A percentile compares a stretch with the other conserved stretches of the same genome.
Evolutionary conservation across 768 basidiomycete species (phyloP).

Genomic region (Sutorius australiensis): DNA sequence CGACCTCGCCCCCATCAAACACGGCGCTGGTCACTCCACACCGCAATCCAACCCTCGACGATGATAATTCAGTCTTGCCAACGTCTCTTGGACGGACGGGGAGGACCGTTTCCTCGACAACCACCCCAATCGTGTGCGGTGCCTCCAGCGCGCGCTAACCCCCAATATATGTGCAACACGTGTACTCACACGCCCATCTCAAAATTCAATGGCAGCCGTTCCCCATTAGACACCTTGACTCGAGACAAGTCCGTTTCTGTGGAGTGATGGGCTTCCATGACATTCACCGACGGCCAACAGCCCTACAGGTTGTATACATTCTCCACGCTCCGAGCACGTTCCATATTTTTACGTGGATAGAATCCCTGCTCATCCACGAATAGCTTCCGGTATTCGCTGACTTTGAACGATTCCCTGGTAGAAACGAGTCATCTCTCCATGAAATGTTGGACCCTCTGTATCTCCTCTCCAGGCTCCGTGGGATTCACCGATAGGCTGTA

Average conservation of each 20-base stretch:
- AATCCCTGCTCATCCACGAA: conserved; percentile 7
- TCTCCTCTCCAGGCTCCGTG: conserved; percentile 11
- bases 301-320: conserved; percentile 4
- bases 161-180: conserved; percentile 29
- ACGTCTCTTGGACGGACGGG: neutral
- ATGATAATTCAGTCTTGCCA: conserved; percentile 3
- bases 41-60: conserved; percentile 4
- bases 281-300: conserved; percentile 2
- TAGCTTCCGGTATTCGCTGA: conserved; percentile 28
- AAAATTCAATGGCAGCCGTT: conserved; percentile 26
- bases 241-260: conserved; percentile 8
- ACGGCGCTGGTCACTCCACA: conserved; percentile 14
- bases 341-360: conserved; percentile 17
- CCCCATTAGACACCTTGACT: conserved; percentile 15
- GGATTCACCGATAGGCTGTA: neutral
- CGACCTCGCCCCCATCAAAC: conserved; percentile 22
- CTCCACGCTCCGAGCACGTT: neutral
- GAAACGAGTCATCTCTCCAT: neutral
- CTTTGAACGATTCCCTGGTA: conserved; percentile 12
- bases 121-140: conserved; percentile 3
- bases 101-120: neutral
- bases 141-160: conserved; percentile 25
- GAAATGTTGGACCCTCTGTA: neutral
- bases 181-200: conserved; percentile 33
- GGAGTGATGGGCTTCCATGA: conserved; percentile 11